These are phyloP conservation scores for Pestalotiopsis sp. DNA, from an alignment of 2,329 filamentous ascomycete genomes.

Conservation along the genomic window DNA sequence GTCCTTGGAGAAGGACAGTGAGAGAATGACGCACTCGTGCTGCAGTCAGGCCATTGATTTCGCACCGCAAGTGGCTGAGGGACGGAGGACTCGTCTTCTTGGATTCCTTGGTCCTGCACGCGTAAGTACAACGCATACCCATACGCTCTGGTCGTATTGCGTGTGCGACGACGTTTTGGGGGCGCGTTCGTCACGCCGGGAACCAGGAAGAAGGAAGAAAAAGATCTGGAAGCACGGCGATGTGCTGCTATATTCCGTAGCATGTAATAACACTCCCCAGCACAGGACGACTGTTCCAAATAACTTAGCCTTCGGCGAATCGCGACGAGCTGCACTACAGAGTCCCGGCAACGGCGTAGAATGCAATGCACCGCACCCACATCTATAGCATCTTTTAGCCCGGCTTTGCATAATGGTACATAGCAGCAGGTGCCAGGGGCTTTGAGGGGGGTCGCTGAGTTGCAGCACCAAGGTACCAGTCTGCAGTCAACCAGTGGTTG, in stretches of 20 bases:
- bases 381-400: neutral
- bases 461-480: neutral
- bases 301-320: neutral
- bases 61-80: neutral
- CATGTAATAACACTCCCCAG: neutral
- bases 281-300: neutral
- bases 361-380: neutral
- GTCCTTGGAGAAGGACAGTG: constrained; percentile 2
- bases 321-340: neutral
- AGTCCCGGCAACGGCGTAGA: neutral
- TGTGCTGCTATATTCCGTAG: neutral
- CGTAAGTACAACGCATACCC: neutral
- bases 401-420: neutral
- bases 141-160: neutral
- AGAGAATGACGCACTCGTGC: neutral
- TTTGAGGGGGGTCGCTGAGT: neutral
- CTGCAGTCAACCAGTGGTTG: neutral
- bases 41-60: neutral
- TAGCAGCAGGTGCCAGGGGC: neutral
- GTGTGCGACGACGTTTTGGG: neutral
- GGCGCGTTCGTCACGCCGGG: neutral
- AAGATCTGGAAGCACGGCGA: neutral
- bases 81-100: neutral
- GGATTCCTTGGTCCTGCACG: neutral
- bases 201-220: neutral